Evolutionary conservation across 2,329 filamentous ascomycete species (phyloP).

Genomic region (Capronia americana): DNA sequence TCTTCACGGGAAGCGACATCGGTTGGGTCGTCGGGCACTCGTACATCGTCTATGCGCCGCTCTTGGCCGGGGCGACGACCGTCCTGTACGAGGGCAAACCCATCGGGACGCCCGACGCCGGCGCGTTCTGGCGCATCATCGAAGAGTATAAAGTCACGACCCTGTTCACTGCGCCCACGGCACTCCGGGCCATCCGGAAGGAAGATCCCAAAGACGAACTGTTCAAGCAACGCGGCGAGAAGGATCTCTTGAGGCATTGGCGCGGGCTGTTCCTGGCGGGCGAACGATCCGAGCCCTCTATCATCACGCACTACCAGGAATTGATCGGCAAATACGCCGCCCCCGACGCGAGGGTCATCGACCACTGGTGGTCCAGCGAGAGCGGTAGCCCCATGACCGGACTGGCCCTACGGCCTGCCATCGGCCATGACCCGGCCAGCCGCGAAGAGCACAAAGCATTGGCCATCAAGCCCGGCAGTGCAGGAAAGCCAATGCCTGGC

Average conservation of each 20-base stretch:
- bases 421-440: slow-evolving; percentile 54
- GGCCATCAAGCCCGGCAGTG: slow-evolving; percentile 79
- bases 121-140: slow-evolving; percentile 85
- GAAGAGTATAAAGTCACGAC: slow-evolving; percentile 82
- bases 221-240: slow-evolving; percentile 67
- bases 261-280: slow-evolving; percentile 83
- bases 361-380: slow-evolving; percentile 78
- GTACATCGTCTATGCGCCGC: slow-evolving; percentile 87
- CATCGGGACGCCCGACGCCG: slow-evolving; percentile 83
- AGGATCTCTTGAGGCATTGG: slow-evolving; percentile 74
- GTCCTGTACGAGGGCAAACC: slow-evolving; percentile 95
- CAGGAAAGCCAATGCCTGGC: slow-evolving; percentile 88
- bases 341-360: slow-evolving; percentile 66
- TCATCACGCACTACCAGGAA: slow-evolving; percentile 79
- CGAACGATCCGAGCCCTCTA: slow-evolving; percentile 85
- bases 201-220: slow-evolving; percentile 78
- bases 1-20: slow-evolving; percentile 82
- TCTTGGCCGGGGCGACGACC: slow-evolving; percentile 83
- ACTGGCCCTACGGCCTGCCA: slow-evolving; percentile 67
- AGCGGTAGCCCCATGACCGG: slow-evolving; percentile 73
- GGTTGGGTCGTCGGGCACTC: slow-evolving; percentile 86
- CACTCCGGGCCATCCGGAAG: slow-evolving; percentile 82
- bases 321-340: slow-evolving; percentile 72
- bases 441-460: slow-evolving; percentile 55
- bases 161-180: slow-evolving; percentile 86